phyloP scores from a whole-genome alignment of 2,329 filamentous ascomycete species.

The Fusarium sp. region DNA sequence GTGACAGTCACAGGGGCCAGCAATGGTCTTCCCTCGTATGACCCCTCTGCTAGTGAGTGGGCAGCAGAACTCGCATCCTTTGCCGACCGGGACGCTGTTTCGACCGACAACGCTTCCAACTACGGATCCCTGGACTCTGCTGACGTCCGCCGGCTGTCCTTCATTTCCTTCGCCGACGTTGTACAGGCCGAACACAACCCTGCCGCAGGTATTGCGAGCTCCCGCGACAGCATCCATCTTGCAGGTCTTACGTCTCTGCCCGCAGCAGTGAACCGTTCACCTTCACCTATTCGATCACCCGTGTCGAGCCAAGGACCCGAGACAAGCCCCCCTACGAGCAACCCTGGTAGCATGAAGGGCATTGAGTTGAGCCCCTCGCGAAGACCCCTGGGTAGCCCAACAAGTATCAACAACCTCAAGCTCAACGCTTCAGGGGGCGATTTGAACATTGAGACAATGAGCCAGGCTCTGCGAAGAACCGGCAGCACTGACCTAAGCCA shows the following conservation, averaged over 20 bases:
- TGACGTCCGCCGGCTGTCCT: conserved; percentile 87
- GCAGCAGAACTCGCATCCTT: conserved; percentile 69
- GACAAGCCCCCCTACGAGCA: conserved; percentile 81
- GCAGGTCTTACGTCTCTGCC: conserved; percentile 74
- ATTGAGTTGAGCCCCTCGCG: conserved; percentile 76
- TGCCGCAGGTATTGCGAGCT: conserved; percentile 62
- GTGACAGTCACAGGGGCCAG: conserved; percentile 70
- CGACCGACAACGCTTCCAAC: conserved; percentile 75
- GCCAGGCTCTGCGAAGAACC: conserved; percentile 86
- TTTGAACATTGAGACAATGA: conserved; percentile 92
- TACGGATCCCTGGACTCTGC: conserved; percentile 80
- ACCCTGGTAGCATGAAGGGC: conserved; percentile 78
- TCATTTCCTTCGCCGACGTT: conserved; percentile 97
- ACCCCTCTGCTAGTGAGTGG: conserved; percentile 63
- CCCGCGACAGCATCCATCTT: conserved; percentile 77
- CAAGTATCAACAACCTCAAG: conserved; percentile 62
- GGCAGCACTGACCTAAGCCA: conserved; percentile 81
- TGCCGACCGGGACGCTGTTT: conserved; percentile 57
- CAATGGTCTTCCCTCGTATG: conserved; percentile 53
- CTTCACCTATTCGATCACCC: conserved; percentile 83
- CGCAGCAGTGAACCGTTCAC: conserved; percentile 71
- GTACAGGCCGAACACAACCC: conserved; percentile 85
- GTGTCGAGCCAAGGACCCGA: conserved; percentile 76
- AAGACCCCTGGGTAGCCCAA: conserved; percentile 73
- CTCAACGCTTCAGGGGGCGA: conserved; percentile 65